Percentiles rank a stretch among this genome's conserved stretches.
phyloP scores from a whole-genome alignment of 495 filamentous ascomycete species.

The Umbilicaria muhlenbergii region DNA sequence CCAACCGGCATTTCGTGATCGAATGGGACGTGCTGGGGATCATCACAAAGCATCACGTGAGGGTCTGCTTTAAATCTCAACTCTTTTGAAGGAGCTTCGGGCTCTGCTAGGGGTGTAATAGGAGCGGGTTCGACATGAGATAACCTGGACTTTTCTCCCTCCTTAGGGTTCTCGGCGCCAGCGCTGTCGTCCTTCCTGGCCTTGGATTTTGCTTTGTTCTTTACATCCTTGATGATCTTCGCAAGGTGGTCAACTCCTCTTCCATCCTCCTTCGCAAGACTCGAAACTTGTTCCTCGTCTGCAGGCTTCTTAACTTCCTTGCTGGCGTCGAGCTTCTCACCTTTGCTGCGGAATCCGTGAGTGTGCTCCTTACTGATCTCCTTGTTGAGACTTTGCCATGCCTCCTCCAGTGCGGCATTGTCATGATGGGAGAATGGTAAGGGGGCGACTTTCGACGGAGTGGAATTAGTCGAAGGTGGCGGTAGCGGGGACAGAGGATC shows the following conservation, averaged over 20 bases:
- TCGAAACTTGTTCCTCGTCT: background rate
- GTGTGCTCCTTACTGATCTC: too few species aligned
- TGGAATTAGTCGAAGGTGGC: slow-evolving; percentile 34
- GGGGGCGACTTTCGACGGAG: slow-evolving; percentile 38
- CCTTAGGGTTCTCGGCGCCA: too few species aligned
- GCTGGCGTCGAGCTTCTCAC: background rate
- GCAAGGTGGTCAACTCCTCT: background rate
- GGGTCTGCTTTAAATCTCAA: background rate
- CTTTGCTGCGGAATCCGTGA: background rate
- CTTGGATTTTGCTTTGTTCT: background rate
- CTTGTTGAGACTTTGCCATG: slow-evolving; percentile 46
- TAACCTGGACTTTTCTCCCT: background rate
- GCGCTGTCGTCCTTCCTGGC: background rate
- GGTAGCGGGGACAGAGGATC: slow-evolving; percentile 62
- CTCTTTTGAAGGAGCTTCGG: too few species aligned
- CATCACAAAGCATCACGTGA: slow-evolving; percentile 9
- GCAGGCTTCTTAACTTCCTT: background rate
- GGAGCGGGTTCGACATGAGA: background rate
- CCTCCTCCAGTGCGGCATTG: slow-evolving; percentile 54
- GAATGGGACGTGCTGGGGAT: slow-evolving; percentile 11
- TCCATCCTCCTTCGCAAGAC: background rate
- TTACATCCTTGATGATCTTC: slow-evolving; percentile 2
- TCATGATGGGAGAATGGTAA: slow-evolving; percentile 67
- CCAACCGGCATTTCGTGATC: slow-evolving; percentile 8
- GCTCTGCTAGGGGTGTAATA: background rate